These are phyloP conservation scores for Dipteronia dyeriana DNA, from an alignment of 345 rosid species.

Conservation along the genomic window DNA sequence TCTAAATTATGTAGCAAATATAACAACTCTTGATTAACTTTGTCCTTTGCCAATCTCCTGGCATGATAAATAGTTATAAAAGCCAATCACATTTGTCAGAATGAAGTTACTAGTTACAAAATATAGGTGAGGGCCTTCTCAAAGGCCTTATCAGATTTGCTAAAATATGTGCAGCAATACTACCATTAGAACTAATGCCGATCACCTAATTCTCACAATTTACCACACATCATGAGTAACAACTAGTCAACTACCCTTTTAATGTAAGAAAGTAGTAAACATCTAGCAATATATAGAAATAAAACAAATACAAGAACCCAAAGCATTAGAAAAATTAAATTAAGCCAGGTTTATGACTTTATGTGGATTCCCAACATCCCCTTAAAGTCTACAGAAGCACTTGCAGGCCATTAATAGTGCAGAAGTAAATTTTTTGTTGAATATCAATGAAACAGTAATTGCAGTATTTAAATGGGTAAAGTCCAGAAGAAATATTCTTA, in stretches of 20 bases:
- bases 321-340: neutral
- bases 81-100: neutral
- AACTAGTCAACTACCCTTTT: neutral
- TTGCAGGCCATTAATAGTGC: neutral
- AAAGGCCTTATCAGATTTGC: no score
- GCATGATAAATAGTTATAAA: neutral
- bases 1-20: neutral
- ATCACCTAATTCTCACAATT: neutral
- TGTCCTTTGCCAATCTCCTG: neutral
- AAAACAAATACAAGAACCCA: neutral
- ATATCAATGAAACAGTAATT: neutral
- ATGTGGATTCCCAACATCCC: neutral
- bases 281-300: conserved; percentile 1
- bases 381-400: neutral
- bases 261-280: neutral
- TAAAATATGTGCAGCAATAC: neutral
- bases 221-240: neutral
- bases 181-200: neutral
- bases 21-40: neutral
- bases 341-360: neutral
- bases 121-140: neutral
- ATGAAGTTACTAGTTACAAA: neutral
- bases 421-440: neutral
- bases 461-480: neutral
- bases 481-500: conserved; percentile 27